Percentiles rank a stretch among this genome's conserved stretches.
Evolutionary conservation across 495 filamentous ascomycete species (phyloP).

Genomic region (Tuber microsphaerosporum): DNA sequence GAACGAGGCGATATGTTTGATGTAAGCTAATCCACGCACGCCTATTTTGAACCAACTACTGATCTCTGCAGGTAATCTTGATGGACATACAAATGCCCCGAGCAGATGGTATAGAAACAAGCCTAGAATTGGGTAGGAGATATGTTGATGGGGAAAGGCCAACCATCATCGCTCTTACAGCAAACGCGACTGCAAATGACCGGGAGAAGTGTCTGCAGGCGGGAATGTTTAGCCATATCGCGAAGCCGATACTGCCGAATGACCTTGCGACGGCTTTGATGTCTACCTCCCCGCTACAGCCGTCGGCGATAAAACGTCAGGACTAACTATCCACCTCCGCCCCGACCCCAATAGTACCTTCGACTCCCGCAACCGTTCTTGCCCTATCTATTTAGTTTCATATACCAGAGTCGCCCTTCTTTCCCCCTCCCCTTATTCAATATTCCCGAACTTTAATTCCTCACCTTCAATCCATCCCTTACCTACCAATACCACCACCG

Average conservation of each 20-base stretch:
- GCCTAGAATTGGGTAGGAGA: constrained; percentile 35
- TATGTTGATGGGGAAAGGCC: constrained; percentile 36
- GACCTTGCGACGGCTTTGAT: constrained; percentile 40
- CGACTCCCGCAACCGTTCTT: background rate
- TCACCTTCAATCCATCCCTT: background rate
- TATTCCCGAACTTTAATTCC: background rate
- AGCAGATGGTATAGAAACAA: constrained; percentile 40
- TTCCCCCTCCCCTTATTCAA: background rate
- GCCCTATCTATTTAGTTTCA: background rate
- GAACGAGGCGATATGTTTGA: constrained; percentile 40
- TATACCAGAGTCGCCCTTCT: background rate
- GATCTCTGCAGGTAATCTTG: constrained; percentile 31
- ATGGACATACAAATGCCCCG: constrained; percentile 43
- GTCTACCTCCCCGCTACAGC: constrained; percentile 28
- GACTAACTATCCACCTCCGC: background rate
- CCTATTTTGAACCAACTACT: constrained; percentile 3
- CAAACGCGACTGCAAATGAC: constrained; percentile 40
- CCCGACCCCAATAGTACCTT: background rate
- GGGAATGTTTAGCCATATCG: constrained; percentile 40
- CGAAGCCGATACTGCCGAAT: constrained; percentile 41
- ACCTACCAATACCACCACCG: background rate
- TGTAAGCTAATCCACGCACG: constrained; percentile 18
- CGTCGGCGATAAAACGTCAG: background rate
- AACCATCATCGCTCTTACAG: constrained; percentile 39
- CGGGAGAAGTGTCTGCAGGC: constrained; percentile 40